Evolutionary conservation across 1,284 basidiomycete species (phyloP).

Genomic region (Microbotryomycetes sp.): DNA sequence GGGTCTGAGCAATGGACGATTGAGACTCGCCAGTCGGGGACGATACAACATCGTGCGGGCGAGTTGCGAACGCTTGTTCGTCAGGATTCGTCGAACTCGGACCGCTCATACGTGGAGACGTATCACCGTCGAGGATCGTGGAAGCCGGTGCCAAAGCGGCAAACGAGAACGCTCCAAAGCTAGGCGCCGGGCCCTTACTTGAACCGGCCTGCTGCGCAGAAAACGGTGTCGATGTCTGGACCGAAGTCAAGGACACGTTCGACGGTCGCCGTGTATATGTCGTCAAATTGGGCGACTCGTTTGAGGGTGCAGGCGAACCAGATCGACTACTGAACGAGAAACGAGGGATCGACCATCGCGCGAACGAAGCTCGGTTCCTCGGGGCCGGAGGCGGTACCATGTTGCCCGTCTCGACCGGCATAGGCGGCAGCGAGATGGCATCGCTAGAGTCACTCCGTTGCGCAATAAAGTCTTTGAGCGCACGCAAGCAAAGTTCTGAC

Average conservation of each 20-base stretch:
- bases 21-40: neutral
- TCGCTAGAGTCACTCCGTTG: constrained; percentile 16
- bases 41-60: neutral
- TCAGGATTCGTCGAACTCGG: neutral
- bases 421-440: constrained; percentile 50
- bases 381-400: neutral
- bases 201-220: too few relatives aligned
- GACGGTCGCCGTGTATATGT: constrained; percentile 8
- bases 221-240: neutral
- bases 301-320: neutral
- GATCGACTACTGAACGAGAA: constrained; percentile 12
- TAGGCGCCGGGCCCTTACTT: constrained; percentile 3
- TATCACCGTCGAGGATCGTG: constrained; percentile 7
- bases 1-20: neutral
- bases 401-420: constrained; percentile 47
- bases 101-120: constrained; percentile 11
- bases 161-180: constrained; percentile 26
- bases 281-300: neutral
- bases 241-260: constrained; percentile 8
- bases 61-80: neutral
- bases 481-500: constrained; percentile 73
- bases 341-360: constrained; percentile 20
- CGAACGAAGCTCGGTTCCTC: neutral
- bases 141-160: neutral
- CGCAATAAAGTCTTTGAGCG: constrained; percentile 74